Conservation (phyloP, 2,329 filamentous ascomycete genomes). For the Fusarium gaditjirri region DNA sequence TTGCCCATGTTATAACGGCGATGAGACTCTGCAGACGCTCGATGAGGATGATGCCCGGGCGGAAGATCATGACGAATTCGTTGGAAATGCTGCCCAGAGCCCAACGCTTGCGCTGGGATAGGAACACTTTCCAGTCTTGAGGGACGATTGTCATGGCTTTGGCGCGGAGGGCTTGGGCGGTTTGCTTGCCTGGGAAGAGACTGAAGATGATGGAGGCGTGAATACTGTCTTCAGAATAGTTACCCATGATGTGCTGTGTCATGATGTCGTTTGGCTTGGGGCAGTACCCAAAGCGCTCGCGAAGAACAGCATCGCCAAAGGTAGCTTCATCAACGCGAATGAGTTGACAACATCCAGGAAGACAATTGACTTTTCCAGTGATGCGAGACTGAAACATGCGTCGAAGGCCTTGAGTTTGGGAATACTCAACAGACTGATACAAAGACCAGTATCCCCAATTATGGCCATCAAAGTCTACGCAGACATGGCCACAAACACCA, state of each 20-base stretch:
- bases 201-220: constrained; percentile 61
- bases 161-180: constrained; percentile 58
- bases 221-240: constrained; percentile 61
- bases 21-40: constrained; percentile 58
- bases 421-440: constrained; percentile 61
- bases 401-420: constrained; percentile 58
- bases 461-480: constrained; percentile 56
- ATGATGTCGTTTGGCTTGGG: constrained; percentile 61
- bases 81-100: constrained; percentile 60
- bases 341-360: constrained; percentile 61
- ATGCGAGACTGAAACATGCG: constrained; percentile 61
- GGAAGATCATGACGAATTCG: constrained; percentile 60
- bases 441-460: constrained; percentile 58
- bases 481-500: constrained; percentile 61
- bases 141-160: constrained; percentile 60
- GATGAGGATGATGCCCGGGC: constrained; percentile 54
- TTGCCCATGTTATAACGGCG: constrained; percentile 59
- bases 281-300: constrained; percentile 59
- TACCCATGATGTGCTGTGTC: constrained; percentile 60
- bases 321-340: constrained; percentile 61
- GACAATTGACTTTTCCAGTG: constrained; percentile 61
- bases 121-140: constrained; percentile 57
- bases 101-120: constrained; percentile 62
- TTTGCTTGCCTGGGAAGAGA: constrained; percentile 55
- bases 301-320: constrained; percentile 58